These are phyloP conservation scores for Sungouiozyma intestinalis DNA, from an alignment of 805 yeast species.

Conservation along the genomic window DNA sequence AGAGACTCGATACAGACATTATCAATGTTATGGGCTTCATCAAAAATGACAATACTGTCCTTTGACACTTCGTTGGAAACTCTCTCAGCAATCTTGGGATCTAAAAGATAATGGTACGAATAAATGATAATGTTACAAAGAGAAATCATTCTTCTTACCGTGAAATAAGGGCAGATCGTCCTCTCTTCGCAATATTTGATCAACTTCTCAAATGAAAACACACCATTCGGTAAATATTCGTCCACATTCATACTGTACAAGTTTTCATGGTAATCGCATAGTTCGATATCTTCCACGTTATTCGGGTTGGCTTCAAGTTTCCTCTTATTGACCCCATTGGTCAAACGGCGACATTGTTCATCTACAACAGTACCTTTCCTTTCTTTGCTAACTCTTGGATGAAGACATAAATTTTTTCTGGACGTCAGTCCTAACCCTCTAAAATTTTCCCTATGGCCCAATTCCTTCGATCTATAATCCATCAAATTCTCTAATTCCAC, in stretches of 20 bases:
- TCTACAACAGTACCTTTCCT: slow-evolving; percentile 88
- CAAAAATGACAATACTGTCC: slow-evolving; percentile 89
- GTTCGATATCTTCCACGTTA: slow-evolving; percentile 34
- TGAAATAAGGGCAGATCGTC: slow-evolving; percentile 91
- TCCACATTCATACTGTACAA: slow-evolving; percentile 79
- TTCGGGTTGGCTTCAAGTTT: slow-evolving; percentile 50
- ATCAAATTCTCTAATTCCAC: slow-evolving; percentile 82
- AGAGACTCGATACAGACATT: slow-evolving; percentile 96
- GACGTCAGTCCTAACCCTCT: slow-evolving; percentile 89
- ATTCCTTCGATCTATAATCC: slow-evolving; percentile 73
- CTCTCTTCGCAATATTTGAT: slow-evolving; percentile 64
- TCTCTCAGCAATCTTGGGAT: slow-evolving; percentile 93
- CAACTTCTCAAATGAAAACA: slow-evolving; percentile 83
- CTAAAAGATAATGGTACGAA: slow-evolving; percentile 90
- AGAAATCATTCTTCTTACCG: slow-evolving; percentile 95
- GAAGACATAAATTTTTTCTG: slow-evolving; percentile 88
- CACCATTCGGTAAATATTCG: slow-evolving; percentile 83
- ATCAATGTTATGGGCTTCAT: slow-evolving; percentile 98
- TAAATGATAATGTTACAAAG: slow-evolving; percentile 89
- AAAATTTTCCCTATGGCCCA: slow-evolving; percentile 83
- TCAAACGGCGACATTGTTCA: slow-evolving; percentile 90
- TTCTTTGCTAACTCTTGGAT: slow-evolving; percentile 79
- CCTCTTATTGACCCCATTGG: slow-evolving; percentile 77
- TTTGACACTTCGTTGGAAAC: slow-evolving; percentile 87
- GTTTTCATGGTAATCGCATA: slow-evolving; percentile 89